Base-by-base conservation (phyloP, 2,329 filamentous ascomycete species). In the Karstenula rhodostoma region DNA sequence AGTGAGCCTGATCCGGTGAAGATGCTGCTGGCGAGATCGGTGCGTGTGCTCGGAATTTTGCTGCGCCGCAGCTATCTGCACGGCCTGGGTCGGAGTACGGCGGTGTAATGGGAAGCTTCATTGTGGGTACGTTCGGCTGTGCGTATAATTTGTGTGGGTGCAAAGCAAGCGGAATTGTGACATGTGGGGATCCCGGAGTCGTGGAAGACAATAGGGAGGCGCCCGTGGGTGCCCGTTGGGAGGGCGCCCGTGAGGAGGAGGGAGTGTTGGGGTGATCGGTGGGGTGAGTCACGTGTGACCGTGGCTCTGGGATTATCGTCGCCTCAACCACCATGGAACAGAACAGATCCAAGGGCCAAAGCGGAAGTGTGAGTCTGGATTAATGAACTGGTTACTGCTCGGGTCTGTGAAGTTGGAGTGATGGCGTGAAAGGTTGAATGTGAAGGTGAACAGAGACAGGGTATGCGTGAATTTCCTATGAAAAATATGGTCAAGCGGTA, bases 101-200 rank as follows among this genome's bases (percentile, higher is more conserved):
- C n/a, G 60, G 49, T 32, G 53, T 48, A 8, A 7, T 43, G 4
- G 48, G 49, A 29, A 40, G 7, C 15, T 47, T 10, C 44, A 47
- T 47, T 2, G 17, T 47, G n/a, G 5, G 6, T 19, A 37, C n/a
- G 19, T 6, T 22, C 4, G 8, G 19, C n/a, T 19, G 40, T 6
- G n/a, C 3, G n/a, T 9, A 22, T 9, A 8, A 43, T 43, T 43
- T 6, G 40, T 2, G 7, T 43, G 40, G n/a, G 40, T 17, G n/a
- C 7, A 43, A 43, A 22, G 3, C 4, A 17, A 17, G 4, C 35
- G 35, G 10, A 17, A 7, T 1, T 22, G 40, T 12, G n/a, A 2
- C n/a, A n/a, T n/a, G n/a, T n/a, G n/a, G n/a, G n/a, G n/a, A n/a
- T n/a, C n/a, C n/a, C n/a, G n/a, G n/a, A n/a, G n/a, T n/a, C n/a